phyloP scores from a whole-genome alignment of 202 grass and related monocot species.

The Panicum hallii region DNA sequence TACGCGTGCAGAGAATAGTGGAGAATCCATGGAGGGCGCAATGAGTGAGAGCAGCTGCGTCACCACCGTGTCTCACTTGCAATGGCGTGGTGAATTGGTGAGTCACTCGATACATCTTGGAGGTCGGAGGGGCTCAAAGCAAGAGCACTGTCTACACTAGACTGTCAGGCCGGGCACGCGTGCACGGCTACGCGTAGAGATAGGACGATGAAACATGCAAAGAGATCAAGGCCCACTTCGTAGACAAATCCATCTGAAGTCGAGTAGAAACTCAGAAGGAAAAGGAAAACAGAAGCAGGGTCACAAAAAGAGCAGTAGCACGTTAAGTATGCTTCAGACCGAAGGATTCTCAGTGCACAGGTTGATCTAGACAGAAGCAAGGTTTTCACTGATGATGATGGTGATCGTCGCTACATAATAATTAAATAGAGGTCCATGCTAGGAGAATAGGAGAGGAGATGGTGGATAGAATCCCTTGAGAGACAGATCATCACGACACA shows the following conservation, averaged over 20 bases:
- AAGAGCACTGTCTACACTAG: not conserved
- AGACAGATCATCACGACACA: conserved; percentile 1
- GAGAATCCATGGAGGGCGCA: not conserved
- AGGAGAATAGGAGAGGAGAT: not conserved
- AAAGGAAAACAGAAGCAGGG: not conserved
- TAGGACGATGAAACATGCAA: too few species aligned
- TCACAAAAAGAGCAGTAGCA: not conserved
- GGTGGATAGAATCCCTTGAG: not conserved
- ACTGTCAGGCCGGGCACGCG: not conserved
- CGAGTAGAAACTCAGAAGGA: not conserved
- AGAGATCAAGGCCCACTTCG: not conserved
- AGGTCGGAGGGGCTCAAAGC: not conserved
- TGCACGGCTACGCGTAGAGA: not conserved
- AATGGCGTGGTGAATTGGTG: not conserved
- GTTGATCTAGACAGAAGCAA: conserved; percentile 17
- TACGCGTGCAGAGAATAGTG: not conserved
- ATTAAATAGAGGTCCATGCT: conserved; percentile 25
- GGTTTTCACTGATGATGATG: conserved; percentile 3
- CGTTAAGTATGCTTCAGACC: not conserved
- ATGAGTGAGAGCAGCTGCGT: too few species aligned
- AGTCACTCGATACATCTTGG: not conserved
- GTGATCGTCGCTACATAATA: conserved; percentile 24
- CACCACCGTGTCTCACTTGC: not conserved
- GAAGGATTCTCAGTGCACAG: not conserved
- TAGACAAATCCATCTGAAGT: too few species aligned